Percentiles rank a stretch among this genome's conserved stretches.
Conservation (phyloP, 208 protist species). For the Porcisia deanei region DNA sequence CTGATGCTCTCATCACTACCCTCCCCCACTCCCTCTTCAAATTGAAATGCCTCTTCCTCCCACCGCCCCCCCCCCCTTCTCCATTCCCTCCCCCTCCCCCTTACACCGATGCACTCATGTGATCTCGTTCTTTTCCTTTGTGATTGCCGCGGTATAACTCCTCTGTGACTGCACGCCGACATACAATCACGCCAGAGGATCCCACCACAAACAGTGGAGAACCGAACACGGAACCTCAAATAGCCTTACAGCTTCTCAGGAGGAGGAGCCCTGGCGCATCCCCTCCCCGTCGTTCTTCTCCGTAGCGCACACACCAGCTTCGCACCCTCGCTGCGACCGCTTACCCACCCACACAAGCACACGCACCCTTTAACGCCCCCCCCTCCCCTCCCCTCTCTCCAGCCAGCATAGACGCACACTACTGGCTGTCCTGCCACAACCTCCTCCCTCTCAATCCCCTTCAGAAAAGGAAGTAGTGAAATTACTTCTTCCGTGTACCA, state of each 20-base stretch:
- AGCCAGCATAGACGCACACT: neutral
- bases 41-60: neutral
- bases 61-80: neutral
- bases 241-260: neutral
- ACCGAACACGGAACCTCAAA: neutral
- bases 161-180: neutral
- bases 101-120: neutral
- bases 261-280: neutral
- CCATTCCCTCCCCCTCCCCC: neutral
- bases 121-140: neutral
- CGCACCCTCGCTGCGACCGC: neutral
- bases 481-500: neutral
- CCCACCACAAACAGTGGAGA: neutral
- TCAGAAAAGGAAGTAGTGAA: neutral
- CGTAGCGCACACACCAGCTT: neutral
- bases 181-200: neutral
- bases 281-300: conserved; percentile 1
- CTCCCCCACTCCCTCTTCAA: neutral
- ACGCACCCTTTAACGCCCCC: neutral
- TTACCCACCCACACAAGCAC: conserved; percentile 13
- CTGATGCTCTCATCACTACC: neutral
- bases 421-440: neutral
- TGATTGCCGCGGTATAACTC: neutral
- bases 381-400: neutral
- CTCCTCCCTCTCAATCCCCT: neutral